Evolutionary conservation across 2,329 filamentous ascomycete genomes (phyloP), one percentile per base, ranked within the genome.

Genomic region (Mycocentrospora acerina): DNA sequence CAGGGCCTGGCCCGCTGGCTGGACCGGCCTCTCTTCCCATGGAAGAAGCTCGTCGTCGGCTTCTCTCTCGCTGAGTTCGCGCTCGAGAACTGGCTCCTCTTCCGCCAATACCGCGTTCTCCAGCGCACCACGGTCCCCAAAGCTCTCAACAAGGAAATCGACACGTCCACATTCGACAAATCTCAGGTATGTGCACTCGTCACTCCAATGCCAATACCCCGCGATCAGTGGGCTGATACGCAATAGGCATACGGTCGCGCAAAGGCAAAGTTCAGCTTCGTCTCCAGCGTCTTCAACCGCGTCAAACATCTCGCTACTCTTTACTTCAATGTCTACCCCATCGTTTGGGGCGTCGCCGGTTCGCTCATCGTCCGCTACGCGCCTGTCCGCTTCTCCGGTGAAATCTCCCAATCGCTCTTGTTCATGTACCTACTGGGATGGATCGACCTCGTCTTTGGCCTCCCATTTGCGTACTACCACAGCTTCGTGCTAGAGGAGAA

Each of bases 401-500:
- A 97, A 71, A 96, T 98, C 50, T 82, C 88, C 29, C 91, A 96
- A 64, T 94, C 88, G 18, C 85, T 98, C 54, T 75, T 95, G 64
- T 98, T 97, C 73, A 81, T 96, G 68, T 85, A 97, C 62, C 76
- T 81, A 40, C 95, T 95, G 69, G 85, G 89, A 57, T 69, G 95
- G 59, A 79, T 94, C 58, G 86, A 90, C 55, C 88, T 91, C 60
- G 52, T 87, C 38, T 72, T 95, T 48, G 86, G 84, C 40, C 73
- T 97, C 36, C 93, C 93, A 3, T 80, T 83, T 44, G 86, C 83
- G 38, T 83, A 96, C 68, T 98, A 97, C 76, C 84, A 90, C 72
- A 93, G 89, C 10, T 98, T 98, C 62, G 88, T 97, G 32, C 77
- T 98, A 39, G 93, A 98, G 71, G 90, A 96, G 72, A 87, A 89